Evolutionary conservation across 2,329 filamentous ascomycete species (phyloP).

Genomic region (Aspergillus bombycis): DNA sequence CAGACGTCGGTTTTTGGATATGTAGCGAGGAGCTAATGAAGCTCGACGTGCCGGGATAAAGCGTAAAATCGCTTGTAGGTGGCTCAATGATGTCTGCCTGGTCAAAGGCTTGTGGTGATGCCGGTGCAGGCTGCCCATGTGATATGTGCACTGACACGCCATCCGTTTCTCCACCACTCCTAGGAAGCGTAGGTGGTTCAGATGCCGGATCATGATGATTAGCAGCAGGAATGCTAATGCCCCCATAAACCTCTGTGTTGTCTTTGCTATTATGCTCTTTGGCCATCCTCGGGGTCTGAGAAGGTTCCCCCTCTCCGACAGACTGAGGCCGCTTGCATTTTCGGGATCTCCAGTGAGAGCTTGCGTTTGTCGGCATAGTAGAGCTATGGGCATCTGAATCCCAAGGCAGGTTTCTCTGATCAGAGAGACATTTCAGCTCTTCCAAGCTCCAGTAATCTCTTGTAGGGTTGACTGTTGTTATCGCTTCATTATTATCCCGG

Average conservation of each 20-base stretch:
- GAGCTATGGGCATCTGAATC: neutral
- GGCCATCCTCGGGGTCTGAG: too few species aligned
- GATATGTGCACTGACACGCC: neutral
- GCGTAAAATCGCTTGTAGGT: neutral
- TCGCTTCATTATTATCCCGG: neutral
- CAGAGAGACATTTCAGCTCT: conserved; percentile 26
- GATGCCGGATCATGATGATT: neutral
- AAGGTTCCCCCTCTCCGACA: neutral
- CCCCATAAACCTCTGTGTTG: neutral
- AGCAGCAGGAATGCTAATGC: neutral
- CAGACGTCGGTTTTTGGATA: neutral
- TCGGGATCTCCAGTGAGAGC: conserved; percentile 3
- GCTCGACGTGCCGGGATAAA: neutral
- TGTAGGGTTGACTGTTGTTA: neutral
- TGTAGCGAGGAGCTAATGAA: neutral
- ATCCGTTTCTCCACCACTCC: neutral
- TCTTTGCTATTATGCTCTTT: neutral
- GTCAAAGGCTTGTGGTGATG: neutral
- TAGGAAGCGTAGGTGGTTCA: neutral
- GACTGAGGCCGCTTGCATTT: conserved; percentile 5
- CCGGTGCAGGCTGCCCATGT: neutral
- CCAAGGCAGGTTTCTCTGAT: conserved; percentile 22
- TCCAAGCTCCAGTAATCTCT: conserved; percentile 27
- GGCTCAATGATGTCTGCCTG: neutral
- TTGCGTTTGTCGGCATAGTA: neutral